Evolutionary conservation across 2,329 filamentous ascomycete species (phyloP).

Genomic region (Diaporthe nobilis): DNA sequence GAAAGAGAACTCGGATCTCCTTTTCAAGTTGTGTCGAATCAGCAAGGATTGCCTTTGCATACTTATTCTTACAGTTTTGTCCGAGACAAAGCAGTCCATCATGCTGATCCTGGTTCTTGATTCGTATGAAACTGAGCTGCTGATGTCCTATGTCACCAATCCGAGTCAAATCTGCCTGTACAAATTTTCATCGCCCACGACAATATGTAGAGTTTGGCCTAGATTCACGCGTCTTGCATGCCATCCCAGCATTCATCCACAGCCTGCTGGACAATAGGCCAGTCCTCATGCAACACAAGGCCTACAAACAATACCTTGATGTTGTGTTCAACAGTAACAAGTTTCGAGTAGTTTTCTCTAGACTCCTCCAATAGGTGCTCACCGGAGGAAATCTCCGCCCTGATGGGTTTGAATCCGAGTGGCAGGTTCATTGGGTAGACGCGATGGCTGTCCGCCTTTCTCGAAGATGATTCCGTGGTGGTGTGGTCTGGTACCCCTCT

Average conservation of each 20-base stretch:
- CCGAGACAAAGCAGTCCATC: no score
- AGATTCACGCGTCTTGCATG: background rate
- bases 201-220: background rate
- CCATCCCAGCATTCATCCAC: slow-evolving; percentile 47
- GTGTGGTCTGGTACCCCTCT: slow-evolving; percentile 64
- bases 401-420: slow-evolving; percentile 63
- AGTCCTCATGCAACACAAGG: slow-evolving; percentile 50
- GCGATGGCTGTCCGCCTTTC: slow-evolving; percentile 49
- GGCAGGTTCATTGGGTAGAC: slow-evolving; percentile 59
- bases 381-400: slow-evolving; percentile 56
- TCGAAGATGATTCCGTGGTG: slow-evolving; percentile 69
- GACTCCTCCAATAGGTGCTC: slow-evolving; percentile 67
- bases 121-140: no score
- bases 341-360: slow-evolving; percentile 70
- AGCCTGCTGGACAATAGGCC: slow-evolving; percentile 57
- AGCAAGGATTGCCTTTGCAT: no score
- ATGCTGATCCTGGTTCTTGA: no score
- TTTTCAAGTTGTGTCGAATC: no score
- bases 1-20: no score
- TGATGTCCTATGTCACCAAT: no score
- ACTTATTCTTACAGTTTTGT: no score
- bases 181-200: no score
- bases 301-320: slow-evolving; percentile 70
- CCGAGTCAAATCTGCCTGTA: no score
- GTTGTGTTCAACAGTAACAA: slow-evolving; percentile 72